Evolutionary conservation across 441 rosid species (phyloP), one percentile per base, ranked within the genome.

Genomic region (Isatis lusitanica): DNA sequence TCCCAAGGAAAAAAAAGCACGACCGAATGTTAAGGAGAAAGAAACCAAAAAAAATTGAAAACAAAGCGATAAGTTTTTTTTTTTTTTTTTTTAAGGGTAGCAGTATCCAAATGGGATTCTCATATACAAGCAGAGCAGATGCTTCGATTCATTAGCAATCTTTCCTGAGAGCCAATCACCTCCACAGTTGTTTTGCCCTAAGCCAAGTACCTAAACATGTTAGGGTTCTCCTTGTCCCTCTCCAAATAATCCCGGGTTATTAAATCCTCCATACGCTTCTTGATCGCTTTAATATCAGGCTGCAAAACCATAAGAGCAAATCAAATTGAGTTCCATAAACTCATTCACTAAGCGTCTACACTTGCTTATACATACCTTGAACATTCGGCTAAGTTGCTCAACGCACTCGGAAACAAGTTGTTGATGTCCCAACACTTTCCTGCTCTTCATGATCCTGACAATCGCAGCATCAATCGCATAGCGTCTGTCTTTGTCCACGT

Each of bases 201-300:
- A 17, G 97, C 93, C 86, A 90, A 79, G 74, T 90, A 91, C 87
- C 82, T 82, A 70, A 85, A 91, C 71, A 77, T 33, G 76, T 85
- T 88, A 3, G 79, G 82, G 33, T 88, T 88, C 63, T 88, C 93
- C 79, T 83, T 81, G 81, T 90, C 95, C 75, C 92, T 88, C 76
- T 91, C 97, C 80, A 91, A 71, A 59, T 91, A 96, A 58, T 96
- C 99, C 46, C 96, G 81, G 0, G 94, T 83, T 42, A 91, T 96
- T 47, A 96, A 76, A 75, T 96, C 97, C 83, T 96, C 99, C 75
- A 93, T 93, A 35, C 98, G 78, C 78, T 93, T 91, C 89, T 96
- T 93, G 40, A 96, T 96, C 0, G 96, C 97, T 80, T 93, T 96
- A 10, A 91, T 86, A 81, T 96, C 97, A 69, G 99, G 99, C 99